Evolutionary conservation across 331 rosid genomes (phyloP).

Genomic region (Erythrophleum ivorense): DNA sequence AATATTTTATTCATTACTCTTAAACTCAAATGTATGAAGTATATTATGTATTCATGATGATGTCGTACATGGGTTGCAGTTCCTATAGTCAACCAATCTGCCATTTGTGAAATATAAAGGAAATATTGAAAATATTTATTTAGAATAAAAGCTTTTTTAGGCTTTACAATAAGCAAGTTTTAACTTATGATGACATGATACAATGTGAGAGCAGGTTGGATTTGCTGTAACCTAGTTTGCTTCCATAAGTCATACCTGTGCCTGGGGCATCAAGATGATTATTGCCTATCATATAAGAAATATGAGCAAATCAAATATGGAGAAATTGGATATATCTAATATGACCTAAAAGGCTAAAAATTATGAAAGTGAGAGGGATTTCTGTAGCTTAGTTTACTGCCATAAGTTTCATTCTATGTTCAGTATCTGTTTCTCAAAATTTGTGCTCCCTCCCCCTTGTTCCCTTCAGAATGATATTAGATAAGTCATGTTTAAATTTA

Average conservation of each 20-base stretch:
- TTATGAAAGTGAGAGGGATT: neutral
- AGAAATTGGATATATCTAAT: neutral
- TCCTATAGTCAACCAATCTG: neutral
- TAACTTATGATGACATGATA: no score
- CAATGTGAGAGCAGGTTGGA: no score
- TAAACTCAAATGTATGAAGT: neutral
- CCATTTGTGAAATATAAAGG: neutral
- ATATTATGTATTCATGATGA: neutral
- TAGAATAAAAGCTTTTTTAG: neutral
- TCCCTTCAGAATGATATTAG: no score
- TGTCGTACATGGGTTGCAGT: neutral
- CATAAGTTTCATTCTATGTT: slow-evolving; percentile 17
- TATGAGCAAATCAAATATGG: neutral
- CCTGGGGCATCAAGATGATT: neutral
- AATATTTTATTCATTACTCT: neutral
- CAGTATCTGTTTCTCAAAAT: neutral
- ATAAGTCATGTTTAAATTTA: slow-evolving; percentile 27
- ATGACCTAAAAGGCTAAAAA: neutral
- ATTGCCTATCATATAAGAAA: neutral
- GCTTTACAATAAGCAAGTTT: neutral
- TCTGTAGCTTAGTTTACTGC: neutral
- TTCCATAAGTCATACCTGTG: no score
- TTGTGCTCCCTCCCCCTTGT: slow-evolving; percentile 1
- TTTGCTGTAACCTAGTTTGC: no score
- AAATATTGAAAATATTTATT: neutral